Evolutionary conservation across 495 filamentous ascomycete genomes (phyloP).

Genomic region (Margaritispora aquatica): DNA sequence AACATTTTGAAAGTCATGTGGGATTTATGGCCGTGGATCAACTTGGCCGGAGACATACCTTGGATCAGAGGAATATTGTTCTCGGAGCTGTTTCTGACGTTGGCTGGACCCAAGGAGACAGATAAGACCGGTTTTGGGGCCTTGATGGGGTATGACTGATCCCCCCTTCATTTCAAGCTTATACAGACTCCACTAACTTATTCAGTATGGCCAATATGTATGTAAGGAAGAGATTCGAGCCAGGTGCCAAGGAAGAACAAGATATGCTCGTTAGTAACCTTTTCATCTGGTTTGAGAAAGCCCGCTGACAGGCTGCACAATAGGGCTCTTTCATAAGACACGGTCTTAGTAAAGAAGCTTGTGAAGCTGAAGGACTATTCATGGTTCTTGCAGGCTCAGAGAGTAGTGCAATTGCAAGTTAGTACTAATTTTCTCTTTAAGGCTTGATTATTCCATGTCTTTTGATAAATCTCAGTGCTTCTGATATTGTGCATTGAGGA

Average conservation of each 20-base stretch:
- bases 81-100: not conserved
- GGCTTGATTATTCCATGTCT: too few relatives aligned
- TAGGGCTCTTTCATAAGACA: slow-evolving; percentile 27
- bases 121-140: not conserved
- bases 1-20: slow-evolving; percentile 30
- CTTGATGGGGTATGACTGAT: slow-evolving; percentile 10
- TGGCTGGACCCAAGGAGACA: slow-evolving; percentile 5
- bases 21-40: slow-evolving; percentile 17
- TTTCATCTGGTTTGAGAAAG: not conserved
- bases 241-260: slow-evolving; percentile 18
- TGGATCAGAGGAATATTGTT: not conserved
- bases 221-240: slow-evolving; percentile 28
- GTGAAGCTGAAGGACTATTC: slow-evolving; percentile 32
- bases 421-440: too few relatives aligned
- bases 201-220: slow-evolving; percentile 20
- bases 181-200: too few relatives aligned
- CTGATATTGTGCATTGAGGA: too few relatives aligned
- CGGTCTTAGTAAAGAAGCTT: slow-evolving; percentile 32
- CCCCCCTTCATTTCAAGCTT: too few relatives aligned
- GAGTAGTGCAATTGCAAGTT: not conserved
- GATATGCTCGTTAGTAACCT: slow-evolving; percentile 36
- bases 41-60: slow-evolving; percentile 10
- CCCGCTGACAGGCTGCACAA: not conserved
- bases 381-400: slow-evolving; percentile 23
- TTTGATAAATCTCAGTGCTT: too few relatives aligned